Conservation (phyloP, 2,329 filamentous ascomycete genomes). For the Seiridium cupressi region DNA sequence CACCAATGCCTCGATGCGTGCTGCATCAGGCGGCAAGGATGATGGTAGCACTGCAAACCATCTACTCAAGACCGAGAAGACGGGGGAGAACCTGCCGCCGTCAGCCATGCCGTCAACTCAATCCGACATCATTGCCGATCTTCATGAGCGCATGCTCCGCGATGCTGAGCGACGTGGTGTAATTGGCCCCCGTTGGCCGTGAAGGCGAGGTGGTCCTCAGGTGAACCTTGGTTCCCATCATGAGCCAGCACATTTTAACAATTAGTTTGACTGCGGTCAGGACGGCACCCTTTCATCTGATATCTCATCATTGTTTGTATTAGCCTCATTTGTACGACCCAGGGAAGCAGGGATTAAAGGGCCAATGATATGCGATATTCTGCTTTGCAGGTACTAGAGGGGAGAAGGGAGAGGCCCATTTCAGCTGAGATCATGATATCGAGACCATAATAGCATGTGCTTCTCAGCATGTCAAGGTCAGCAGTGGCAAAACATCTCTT, state of each 20-base stretch:
- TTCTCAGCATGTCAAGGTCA: constrained; percentile 1
- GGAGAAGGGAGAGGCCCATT: neutral
- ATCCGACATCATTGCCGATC: constrained; percentile 23
- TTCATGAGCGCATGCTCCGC: constrained; percentile 28
- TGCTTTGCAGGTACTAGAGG: constrained; percentile 7
- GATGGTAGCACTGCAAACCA: constrained; percentile 16
- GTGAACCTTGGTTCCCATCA: neutral
- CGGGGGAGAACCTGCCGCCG: constrained; percentile 45
- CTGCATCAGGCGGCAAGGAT: constrained; percentile 22
- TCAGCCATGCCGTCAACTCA: constrained; percentile 23
- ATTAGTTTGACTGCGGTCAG: neutral
- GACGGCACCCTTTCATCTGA: constrained; percentile 13
- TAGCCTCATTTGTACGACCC: constrained; percentile 26
- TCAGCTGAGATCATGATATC: neutral
- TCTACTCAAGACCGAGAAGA: constrained; percentile 29
- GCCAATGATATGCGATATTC: constrained; percentile 11
- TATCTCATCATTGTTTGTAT: constrained; percentile 26
- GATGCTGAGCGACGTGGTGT: constrained; percentile 29
- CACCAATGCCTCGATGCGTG: constrained; percentile 29
- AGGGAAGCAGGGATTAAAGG: constrained; percentile 9
- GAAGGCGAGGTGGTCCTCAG: constrained; percentile 2
- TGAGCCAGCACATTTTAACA: neutral
- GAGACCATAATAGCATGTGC: constrained; percentile 1
- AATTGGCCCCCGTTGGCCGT: constrained; percentile 28
- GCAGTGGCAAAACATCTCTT: neutral